These are phyloP conservation scores for Chrysanthemum seticuspe DNA, from an alignment of 129 eudicot species.

Conservation along the genomic window DNA sequence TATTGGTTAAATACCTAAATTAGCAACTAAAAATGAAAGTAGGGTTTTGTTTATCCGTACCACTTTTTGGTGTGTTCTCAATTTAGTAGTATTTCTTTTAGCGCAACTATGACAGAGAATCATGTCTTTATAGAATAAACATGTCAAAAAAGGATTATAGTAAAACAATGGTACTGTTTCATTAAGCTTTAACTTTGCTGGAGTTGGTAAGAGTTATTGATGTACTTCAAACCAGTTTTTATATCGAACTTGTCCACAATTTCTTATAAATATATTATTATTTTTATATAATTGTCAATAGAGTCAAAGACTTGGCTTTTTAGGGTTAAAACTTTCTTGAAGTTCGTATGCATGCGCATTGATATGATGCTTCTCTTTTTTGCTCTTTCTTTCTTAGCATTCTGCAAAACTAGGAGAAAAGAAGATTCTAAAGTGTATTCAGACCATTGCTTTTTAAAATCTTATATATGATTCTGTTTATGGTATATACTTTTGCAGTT, in stretches of 20 bases:
- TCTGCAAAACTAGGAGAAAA: conserved; percentile 29
- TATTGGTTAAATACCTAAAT: conserved; percentile 3
- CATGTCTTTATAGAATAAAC: background rate
- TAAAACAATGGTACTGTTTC: conserved; percentile 13
- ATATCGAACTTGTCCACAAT: conserved; percentile 18
- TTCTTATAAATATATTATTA: background rate
- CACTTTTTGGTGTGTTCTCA: background rate
- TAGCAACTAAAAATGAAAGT: background rate
- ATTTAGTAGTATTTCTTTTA: background rate
- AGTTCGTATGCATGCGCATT: conserved; percentile 51
- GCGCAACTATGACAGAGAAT: no score
- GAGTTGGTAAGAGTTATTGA: conserved; percentile 19
- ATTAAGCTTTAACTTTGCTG: conserved; percentile 18
- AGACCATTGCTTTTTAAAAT: conserved; percentile 10
- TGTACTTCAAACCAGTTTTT: conserved; percentile 25
- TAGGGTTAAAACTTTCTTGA: conserved; percentile 35
- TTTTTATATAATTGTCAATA: background rate
- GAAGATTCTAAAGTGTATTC: conserved; percentile 32
- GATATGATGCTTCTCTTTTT: conserved; percentile 15
- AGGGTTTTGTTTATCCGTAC: conserved; percentile 2
- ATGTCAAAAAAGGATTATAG: conserved; percentile 5
- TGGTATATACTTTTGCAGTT: conserved; percentile 38
- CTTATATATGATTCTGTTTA: conserved; percentile 12
- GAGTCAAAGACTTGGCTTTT: conserved; percentile 5
- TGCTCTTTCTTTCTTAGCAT: conserved; percentile 6